Evolutionary conservation across 2,329 filamentous ascomycete species (phyloP).

Genomic region (Boeremia lycopersici): DNA sequence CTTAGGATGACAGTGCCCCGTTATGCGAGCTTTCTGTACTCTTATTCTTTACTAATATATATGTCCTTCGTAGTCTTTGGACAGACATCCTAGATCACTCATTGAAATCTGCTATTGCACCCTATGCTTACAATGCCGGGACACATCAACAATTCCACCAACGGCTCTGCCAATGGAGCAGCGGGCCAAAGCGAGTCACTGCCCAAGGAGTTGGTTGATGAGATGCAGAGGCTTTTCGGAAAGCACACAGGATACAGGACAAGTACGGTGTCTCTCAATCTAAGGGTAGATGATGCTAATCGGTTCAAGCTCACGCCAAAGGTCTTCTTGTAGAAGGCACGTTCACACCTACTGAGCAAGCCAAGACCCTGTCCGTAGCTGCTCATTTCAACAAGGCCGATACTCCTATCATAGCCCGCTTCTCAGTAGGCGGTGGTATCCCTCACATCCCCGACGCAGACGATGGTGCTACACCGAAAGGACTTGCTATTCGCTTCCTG

Average conservation of each 20-base stretch:
- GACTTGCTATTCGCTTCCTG: constrained; percentile 15
- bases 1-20: neutral
- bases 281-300: neutral
- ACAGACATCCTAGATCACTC: neutral
- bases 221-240: constrained; percentile 15
- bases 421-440: constrained; percentile 17
- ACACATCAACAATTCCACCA: neutral
- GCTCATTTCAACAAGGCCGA: constrained; percentile 7
- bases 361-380: constrained; percentile 6
- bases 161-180: neutral
- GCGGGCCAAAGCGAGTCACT: neutral
- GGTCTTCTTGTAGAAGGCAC: constrained; percentile 15
- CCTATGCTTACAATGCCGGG: neutral
- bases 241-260: constrained; percentile 14
- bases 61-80: neutral
- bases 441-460: constrained; percentile 13
- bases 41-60: neutral
- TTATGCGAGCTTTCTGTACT: neutral
- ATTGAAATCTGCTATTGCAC: neutral
- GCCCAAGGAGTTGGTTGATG: constrained; percentile 13
- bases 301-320: constrained; percentile 11
- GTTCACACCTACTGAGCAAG: constrained; percentile 14
- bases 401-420: constrained; percentile 12
- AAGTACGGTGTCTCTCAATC: neutral
- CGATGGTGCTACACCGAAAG: constrained; percentile 16